These are phyloP conservation scores for Solanum chmielewskii DNA, from an alignment of 257 asterid species.

Conservation along the genomic window DNA sequence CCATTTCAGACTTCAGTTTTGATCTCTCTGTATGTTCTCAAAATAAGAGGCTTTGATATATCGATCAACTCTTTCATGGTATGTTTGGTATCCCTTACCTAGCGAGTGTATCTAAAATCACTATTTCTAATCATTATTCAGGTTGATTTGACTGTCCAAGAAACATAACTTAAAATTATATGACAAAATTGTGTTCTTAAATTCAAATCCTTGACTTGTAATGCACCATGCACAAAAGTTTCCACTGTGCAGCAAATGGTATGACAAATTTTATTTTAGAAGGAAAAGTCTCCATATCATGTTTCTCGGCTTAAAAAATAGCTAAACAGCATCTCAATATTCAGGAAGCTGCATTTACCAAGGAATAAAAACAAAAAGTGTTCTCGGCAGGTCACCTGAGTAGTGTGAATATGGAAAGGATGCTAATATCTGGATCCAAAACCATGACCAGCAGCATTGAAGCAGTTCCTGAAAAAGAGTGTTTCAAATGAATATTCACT, in stretches of 20 bases:
- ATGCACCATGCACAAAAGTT: background rate
- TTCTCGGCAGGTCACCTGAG: constrained; percentile 46
- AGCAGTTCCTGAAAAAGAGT: constrained; percentile 70
- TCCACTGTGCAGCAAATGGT: background rate
- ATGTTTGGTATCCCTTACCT: background rate
- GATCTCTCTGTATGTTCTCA: background rate
- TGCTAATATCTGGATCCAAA: constrained; percentile 66
- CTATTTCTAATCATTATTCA: background rate
- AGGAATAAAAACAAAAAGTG: background rate
- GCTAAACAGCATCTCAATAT: background rate
- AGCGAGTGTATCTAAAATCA: background rate
- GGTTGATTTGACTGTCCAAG: background rate
- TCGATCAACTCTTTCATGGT: background rate
- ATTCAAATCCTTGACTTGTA: background rate
- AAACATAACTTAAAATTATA: background rate
- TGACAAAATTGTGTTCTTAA: background rate
- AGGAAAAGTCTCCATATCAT: background rate
- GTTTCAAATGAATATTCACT: background rate
- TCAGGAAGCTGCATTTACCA: background rate
- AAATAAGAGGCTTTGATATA: background rate
- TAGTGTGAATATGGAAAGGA: constrained; percentile 58
- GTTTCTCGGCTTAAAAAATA: background rate
- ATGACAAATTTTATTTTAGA: background rate
- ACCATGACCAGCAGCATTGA: constrained; percentile 82
- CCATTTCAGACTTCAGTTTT: background rate